phyloP scores from a whole-genome alignment of 495 filamentous ascomycete genomes.

The Lentithecium fluviatile region DNA sequence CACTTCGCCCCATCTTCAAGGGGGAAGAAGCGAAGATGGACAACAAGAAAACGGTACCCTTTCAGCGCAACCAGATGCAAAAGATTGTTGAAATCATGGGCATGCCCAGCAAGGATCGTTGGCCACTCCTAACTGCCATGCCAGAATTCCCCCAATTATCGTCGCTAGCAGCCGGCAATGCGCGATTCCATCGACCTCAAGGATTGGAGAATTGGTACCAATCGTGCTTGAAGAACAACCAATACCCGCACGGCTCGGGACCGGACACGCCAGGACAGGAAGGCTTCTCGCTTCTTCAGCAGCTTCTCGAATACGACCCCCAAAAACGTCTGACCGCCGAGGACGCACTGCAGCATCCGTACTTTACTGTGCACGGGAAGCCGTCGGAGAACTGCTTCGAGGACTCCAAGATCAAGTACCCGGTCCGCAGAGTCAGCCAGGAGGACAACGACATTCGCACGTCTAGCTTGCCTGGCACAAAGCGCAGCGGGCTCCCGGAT shows the following conservation, averaged over 20 bases:
- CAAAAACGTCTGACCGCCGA: conserved; percentile 81
- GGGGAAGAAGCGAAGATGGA: conserved; percentile 99
- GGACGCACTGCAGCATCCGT: conserved; percentile 81
- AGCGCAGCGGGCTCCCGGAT: conserved; percentile 83
- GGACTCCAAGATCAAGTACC: conserved; percentile 81
- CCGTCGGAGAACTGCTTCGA: conserved; percentile 84
- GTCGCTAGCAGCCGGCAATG: conserved; percentile 55
- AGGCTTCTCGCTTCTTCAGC: conserved; percentile 76
- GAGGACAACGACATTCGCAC: conserved; percentile 93
- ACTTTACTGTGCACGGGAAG: conserved; percentile 65
- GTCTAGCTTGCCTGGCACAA: conserved; percentile 85
- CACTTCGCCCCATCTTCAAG: conserved; percentile 93
- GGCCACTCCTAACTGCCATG: conserved; percentile 78
- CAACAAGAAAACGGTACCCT: conserved; percentile 92
- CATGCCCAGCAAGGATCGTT: conserved; percentile 80
- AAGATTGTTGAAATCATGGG: conserved; percentile 97
- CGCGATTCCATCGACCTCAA: conserved; percentile 45
- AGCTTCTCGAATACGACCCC: conserved; percentile 89
- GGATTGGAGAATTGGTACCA: conserved; percentile 67
- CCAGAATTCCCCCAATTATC: conserved; percentile 76
- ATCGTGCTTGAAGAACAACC: conserved; percentile 58
- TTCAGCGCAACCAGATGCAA: conserved; percentile 97
- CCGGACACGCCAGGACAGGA: conserved; percentile 62
- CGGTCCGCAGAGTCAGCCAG: conserved; percentile 81
- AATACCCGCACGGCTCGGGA: conserved; percentile 53